Base-by-base conservation (phyloP, 2,329 filamentous ascomycete species). In the Hypoxylon sp. region DNA sequence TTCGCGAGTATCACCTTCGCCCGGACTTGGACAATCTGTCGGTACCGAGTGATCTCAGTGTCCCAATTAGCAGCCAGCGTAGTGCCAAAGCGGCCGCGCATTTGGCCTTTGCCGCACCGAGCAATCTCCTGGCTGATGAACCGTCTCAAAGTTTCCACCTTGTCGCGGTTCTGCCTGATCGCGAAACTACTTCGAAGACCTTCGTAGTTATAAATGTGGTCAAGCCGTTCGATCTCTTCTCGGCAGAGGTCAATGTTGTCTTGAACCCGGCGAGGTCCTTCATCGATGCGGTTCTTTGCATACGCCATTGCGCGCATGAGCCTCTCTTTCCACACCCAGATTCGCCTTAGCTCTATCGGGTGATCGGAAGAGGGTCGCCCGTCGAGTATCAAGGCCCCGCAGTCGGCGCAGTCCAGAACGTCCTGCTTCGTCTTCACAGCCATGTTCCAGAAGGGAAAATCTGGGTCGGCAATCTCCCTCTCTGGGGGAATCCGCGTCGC, bases 281-380 rank as follows among this genome's bases (percentile, higher is more conserved):
- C 1, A 31, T 61, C 65, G 13, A 68, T 61, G 6, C 42, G 5
- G 1, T 1, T 2, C 8, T 8, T 19, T 0, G 62, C 48, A 13
- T 52, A 32, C 1, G 2, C 11, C 48, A 44, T 56, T 21, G 66
- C 58, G 2, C 21, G 6, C 15, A 27, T 1, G 1, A 52, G 1
- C 1, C 32, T 24, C 10, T 69, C 59, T 21, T 24, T 42, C 62
- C 62, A 69, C 0, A 69, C 2, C 44, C 39, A 52, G 8, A 69
- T 39, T 47, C 61, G 6, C 44, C 56, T 66, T 15, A 2, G 11
- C 5, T 53, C 44, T 1, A 27, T 17, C 3, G 52, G 54, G 5
- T 47, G 15, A 10, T 2, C 2, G 10, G 46, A 50, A 19, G 46
- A 48, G 0, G 66, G 67, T 11, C 67, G 31, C 2, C 15, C 35